Percentiles rank a stretch among this genome's conserved stretches.
Evolutionary conservation across 805 yeast species (phyloP).

Genomic region (Yamadazyma akitaensis): DNA sequence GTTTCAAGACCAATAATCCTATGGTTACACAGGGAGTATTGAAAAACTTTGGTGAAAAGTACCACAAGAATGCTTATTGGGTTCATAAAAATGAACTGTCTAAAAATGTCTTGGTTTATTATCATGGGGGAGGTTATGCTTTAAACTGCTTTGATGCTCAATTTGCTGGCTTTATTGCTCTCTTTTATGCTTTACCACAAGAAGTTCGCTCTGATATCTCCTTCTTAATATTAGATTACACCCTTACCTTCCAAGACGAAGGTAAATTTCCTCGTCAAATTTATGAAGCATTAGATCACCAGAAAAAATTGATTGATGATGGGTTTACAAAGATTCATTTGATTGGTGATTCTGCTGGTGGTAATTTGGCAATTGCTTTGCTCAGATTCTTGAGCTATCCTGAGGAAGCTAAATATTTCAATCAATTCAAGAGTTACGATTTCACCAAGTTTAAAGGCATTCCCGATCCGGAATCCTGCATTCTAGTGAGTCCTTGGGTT

Average conservation of each 20-base stretch:
- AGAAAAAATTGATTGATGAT: constrained; percentile 19
- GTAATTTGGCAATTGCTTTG: constrained; percentile 26
- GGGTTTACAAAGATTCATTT: constrained; percentile 28
- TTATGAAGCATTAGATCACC: constrained; percentile 27
- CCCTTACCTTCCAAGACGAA: constrained; percentile 27
- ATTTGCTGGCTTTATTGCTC: constrained; percentile 25
- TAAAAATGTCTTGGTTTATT: constrained; percentile 21
- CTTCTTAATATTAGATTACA: constrained; percentile 30
- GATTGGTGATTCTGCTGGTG: constrained; percentile 45
- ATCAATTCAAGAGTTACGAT: constrained; percentile 13
- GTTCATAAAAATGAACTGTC: constrained; percentile 24
- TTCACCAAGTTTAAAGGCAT: too few relatives aligned
- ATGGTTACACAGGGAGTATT: constrained; percentile 11
- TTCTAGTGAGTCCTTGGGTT: constrained; percentile 35
- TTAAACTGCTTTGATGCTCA: constrained; percentile 28
- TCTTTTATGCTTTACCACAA: constrained; percentile 25
- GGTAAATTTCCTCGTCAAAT: constrained; percentile 31
- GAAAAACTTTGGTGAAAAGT: constrained; percentile 15
- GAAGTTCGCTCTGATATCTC: constrained; percentile 18
- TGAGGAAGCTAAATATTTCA: constrained; percentile 25
- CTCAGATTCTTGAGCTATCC: constrained; percentile 28
- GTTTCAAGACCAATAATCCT: constrained; percentile 9
- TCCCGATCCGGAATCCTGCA: constrained; percentile 25
- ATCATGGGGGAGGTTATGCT: constrained; percentile 40
- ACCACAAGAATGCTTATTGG: constrained; percentile 32